These are phyloP conservation scores for Aegilops sharonensis DNA, from an alignment of 176 grass and related monocot genomes.

Conservation along the genomic window DNA sequence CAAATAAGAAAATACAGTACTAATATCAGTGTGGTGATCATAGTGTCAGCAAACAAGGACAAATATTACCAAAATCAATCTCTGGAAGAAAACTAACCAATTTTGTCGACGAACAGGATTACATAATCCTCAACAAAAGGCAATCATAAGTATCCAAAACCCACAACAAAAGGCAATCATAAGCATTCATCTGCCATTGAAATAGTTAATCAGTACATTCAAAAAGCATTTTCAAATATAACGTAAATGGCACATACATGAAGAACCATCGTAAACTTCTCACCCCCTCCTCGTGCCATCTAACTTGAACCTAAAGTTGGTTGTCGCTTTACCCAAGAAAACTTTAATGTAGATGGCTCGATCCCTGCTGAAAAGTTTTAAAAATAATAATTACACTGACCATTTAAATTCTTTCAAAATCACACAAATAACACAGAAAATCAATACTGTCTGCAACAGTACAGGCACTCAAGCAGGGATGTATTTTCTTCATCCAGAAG, in stretches of 20 bases:
- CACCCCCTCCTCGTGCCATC: conserved; percentile 29
- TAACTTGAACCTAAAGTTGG: too few relatives aligned
- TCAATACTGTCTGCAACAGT: conserved; percentile 58
- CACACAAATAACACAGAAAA: not conserved
- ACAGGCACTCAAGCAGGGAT: conserved; percentile 81
- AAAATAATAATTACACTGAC: not conserved
- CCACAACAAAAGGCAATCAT: not conserved
- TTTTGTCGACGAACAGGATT: not conserved
- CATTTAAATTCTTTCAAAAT: not conserved
- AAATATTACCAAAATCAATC: not conserved
- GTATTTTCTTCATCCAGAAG: conserved; percentile 65
- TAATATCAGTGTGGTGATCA: not conserved
- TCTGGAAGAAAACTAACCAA: not conserved
- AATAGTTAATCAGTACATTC: not conserved
- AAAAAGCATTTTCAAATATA: conserved; percentile 5
- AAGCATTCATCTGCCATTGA: not conserved
- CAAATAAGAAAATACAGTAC: not conserved
- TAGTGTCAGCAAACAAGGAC: conserved; percentile 1
- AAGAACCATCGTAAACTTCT: conserved; percentile 24
- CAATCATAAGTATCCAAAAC: too few relatives aligned
- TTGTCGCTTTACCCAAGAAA: conserved; percentile 49
- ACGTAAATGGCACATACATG: conserved; percentile 18
- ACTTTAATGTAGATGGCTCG: conserved; percentile 68
- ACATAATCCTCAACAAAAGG: not conserved
- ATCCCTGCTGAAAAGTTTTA: conserved; percentile 13